Evolutionary conservation across 345 rosid species (phyloP).

Genomic region (Kernera saxatilis): DNA sequence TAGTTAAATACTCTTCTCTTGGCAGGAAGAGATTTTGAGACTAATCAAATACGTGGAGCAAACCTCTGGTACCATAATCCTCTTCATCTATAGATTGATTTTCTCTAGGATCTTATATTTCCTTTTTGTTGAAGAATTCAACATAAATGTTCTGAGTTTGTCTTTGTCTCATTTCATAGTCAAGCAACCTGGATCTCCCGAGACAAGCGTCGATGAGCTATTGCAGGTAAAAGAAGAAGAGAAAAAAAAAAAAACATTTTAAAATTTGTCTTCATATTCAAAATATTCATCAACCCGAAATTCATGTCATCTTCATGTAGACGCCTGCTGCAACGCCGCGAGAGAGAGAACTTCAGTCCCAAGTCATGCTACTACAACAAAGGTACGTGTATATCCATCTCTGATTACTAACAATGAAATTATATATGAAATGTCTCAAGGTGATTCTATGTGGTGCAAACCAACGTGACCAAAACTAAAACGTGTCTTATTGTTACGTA

Average conservation of each 20-base stretch:
- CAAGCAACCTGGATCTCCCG: slow-evolving; percentile 56
- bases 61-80: slow-evolving; percentile 54
- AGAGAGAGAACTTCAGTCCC: slow-evolving; percentile 77
- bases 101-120: not conserved
- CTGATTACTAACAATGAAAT: not conserved
- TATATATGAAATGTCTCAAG: not conserved
- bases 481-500: not conserved
- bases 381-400: slow-evolving; percentile 44
- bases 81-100: not conserved
- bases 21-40: slow-evolving; percentile 90
- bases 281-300: not conserved
- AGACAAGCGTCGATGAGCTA: slow-evolving; percentile 45
- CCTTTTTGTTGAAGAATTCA: not conserved
- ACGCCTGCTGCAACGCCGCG: slow-evolving; percentile 42
- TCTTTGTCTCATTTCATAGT: slow-evolving; percentile 39
- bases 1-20: slow-evolving; percentile 13
- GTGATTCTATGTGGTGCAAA: not conserved
- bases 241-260: not conserved
- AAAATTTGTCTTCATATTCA: not conserved
- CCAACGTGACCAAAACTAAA: slow-evolving; percentile 6
- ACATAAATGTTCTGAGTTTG: slow-evolving; percentile 12
- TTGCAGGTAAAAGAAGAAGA: slow-evolving; percentile 46
- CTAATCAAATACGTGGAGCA: slow-evolving; percentile 77
- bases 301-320: slow-evolving; percentile 40
- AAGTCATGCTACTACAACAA: slow-evolving; percentile 63